A percentile compares a stretch with the other conserved stretches of the same genome.
phyloP scores from a whole-genome alignment of 129 eudicot species.

The Cynara cardunculus region DNA sequence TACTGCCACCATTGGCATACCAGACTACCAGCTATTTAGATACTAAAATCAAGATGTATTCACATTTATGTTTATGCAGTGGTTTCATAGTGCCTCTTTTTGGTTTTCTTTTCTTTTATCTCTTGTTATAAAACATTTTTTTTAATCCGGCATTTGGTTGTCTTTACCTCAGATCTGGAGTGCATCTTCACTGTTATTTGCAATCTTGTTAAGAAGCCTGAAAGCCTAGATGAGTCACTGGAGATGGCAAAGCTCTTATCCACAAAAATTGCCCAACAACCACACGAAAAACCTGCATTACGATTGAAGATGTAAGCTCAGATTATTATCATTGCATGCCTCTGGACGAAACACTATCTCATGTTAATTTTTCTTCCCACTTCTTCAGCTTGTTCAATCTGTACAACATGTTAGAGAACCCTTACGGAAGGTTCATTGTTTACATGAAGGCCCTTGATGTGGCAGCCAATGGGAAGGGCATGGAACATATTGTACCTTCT shows the following conservation, averaged over 20 bases:
- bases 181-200: slow-evolving; percentile 72
- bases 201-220: slow-evolving; percentile 63
- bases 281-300: slow-evolving; percentile 60
- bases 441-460: slow-evolving; percentile 80
- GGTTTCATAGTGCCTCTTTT: not conserved
- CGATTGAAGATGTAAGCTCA: slow-evolving; percentile 56
- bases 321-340: not conserved
- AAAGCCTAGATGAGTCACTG: slow-evolving; percentile 54
- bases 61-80: not conserved
- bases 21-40: not conserved
- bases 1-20: not conserved
- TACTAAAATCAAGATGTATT: not conserved
- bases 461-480: slow-evolving; percentile 66
- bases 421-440: slow-evolving; percentile 73
- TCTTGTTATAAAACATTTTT: not conserved
- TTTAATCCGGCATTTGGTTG: not conserved
- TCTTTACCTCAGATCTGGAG: slow-evolving; percentile 52
- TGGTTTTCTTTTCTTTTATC: not conserved
- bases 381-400: slow-evolving; percentile 75
- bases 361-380: not conserved
- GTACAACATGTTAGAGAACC: slow-evolving; percentile 77
- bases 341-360: not conserved
- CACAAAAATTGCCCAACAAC: slow-evolving; percentile 48
- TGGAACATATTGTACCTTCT: slow-evolving; percentile 64
- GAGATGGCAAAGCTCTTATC: slow-evolving; percentile 63